Conservation (phyloP, 768 basidiomycete genomes). For the Hortiboletus flavorubellus region DNA sequence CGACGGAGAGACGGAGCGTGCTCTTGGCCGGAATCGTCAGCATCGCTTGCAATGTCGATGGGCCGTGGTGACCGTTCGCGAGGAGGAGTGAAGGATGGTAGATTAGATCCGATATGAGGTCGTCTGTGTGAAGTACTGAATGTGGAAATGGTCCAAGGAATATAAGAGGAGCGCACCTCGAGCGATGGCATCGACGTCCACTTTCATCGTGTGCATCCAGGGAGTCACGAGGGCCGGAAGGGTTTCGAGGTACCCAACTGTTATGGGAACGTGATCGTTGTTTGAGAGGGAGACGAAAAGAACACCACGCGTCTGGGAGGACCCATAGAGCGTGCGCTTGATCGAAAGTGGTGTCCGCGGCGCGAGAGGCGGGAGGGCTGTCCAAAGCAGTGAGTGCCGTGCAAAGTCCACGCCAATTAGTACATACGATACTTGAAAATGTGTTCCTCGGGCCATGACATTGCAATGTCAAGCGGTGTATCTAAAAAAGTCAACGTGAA, state of each 20-base stretch:
- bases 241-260: constrained; percentile 72
- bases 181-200: constrained; percentile 43
- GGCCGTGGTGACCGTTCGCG: constrained; percentile 15
- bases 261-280: constrained; percentile 43
- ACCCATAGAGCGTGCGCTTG: constrained; percentile 67
- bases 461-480: constrained; percentile 49
- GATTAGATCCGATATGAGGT: constrained; percentile 58
- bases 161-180: constrained; percentile 38
- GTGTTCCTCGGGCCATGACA: constrained; percentile 51
- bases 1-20: constrained; percentile 63
- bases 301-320: constrained; percentile 71
- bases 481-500: constrained; percentile 4
- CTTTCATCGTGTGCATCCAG: constrained; percentile 74
- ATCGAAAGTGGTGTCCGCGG: constrained; percentile 53
- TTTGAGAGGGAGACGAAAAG: constrained; percentile 70
- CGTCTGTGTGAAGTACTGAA: constrained; percentile 38
- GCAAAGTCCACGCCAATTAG: not conserved
- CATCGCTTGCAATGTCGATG: constrained; percentile 72
- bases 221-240: constrained; percentile 93
- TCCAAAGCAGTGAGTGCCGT: not conserved
- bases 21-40: constrained; percentile 68
- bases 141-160: not conserved
- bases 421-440: constrained; percentile 58
- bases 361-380: constrained; percentile 37
- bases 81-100: constrained; percentile 46